phyloP scores from a whole-genome alignment of 176 grass and related monocot genomes.

The Carex pumila region DNA sequence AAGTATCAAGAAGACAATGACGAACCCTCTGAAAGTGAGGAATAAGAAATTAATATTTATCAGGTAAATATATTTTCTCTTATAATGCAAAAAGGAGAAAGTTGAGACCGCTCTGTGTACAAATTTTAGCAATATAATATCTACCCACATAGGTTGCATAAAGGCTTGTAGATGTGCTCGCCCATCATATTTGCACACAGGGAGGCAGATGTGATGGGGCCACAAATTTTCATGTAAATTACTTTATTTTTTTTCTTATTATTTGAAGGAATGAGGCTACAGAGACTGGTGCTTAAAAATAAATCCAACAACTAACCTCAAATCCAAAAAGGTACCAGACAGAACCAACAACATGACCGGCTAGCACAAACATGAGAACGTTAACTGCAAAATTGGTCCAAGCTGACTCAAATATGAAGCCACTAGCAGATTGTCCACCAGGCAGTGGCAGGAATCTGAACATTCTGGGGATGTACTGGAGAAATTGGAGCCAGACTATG shows the following conservation, averaged over 20 bases:
- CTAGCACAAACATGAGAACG: slow-evolving; percentile 90
- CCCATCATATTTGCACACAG: not conserved
- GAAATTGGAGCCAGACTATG: slow-evolving; percentile 44
- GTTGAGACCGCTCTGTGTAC: not conserved
- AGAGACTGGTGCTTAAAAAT: not conserved
- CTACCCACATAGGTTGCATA: not conserved
- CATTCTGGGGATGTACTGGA: slow-evolving; percentile 87
- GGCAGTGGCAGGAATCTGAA: slow-evolving; percentile 88
- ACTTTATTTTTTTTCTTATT: not conserved
- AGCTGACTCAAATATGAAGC: slow-evolving; percentile 93
- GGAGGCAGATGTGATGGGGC: not conserved
- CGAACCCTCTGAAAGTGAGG: slow-evolving; percentile 74
- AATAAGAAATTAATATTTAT: slow-evolving; percentile 3
- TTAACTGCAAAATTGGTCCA: slow-evolving; percentile 97
- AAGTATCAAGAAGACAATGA: slow-evolving; percentile 68
- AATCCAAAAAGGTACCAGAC: slow-evolving; percentile 96
- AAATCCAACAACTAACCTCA: slow-evolving; percentile 42
- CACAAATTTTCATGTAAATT: not conserved
- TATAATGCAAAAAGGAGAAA: not conserved
- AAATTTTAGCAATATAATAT: not conserved
- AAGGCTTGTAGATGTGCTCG: not conserved
- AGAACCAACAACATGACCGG: slow-evolving; percentile 96
- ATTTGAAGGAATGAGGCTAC: not conserved
- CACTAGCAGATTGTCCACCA: slow-evolving; percentile 71
- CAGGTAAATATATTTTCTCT: not conserved